These are phyloP conservation scores for Stentor roeselii DNA, from an alignment of 73 alveolate genomes.

Conservation along the genomic window DNA sequence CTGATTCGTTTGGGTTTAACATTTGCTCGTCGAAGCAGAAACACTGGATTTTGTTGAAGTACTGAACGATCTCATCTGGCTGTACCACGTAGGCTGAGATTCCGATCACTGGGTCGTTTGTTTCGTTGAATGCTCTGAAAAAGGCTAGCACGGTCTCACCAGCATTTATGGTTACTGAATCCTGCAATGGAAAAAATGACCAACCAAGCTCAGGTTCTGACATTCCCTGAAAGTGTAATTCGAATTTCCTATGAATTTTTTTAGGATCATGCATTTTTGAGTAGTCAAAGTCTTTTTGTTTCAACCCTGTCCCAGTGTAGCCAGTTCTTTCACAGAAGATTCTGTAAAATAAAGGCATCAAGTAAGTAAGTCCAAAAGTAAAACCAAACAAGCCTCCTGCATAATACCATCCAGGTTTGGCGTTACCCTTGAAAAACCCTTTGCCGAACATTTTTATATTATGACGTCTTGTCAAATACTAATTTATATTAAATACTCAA, in stretches of 20 bases:
- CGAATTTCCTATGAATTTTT: conserved; percentile 50
- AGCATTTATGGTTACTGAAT: conserved; percentile 50
- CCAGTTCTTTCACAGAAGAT: conserved; percentile 28
- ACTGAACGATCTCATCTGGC: conserved; percentile 57
- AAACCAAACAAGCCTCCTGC: conserved; percentile 25
- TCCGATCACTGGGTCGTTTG: conserved; percentile 58
- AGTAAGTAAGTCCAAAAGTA: conserved; percentile 6
- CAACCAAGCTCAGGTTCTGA: conserved; percentile 67
- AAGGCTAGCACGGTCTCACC: conserved; percentile 78
- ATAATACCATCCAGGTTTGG: conserved; percentile 15
- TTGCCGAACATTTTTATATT: neutral
- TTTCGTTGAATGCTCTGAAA: conserved; percentile 55
- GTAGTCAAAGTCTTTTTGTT: conserved; percentile 25
- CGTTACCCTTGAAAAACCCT: neutral
- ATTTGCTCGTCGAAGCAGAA: conserved; percentile 74
- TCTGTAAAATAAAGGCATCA: conserved; percentile 3
- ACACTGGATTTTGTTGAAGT: conserved; percentile 75
- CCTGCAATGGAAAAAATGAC: conserved; percentile 57
- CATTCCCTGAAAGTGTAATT: conserved; percentile 49
- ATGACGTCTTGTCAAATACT: too few species aligned
- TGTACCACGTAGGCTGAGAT: conserved; percentile 43
- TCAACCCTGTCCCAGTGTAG: conserved; percentile 26
- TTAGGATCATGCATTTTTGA: conserved; percentile 20
- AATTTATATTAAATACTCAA: too few species aligned
- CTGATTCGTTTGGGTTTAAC: conserved; percentile 64